Conservation (phyloP, 108 stramenopile genomes). For the Cyclotella distinguenda region DNA sequence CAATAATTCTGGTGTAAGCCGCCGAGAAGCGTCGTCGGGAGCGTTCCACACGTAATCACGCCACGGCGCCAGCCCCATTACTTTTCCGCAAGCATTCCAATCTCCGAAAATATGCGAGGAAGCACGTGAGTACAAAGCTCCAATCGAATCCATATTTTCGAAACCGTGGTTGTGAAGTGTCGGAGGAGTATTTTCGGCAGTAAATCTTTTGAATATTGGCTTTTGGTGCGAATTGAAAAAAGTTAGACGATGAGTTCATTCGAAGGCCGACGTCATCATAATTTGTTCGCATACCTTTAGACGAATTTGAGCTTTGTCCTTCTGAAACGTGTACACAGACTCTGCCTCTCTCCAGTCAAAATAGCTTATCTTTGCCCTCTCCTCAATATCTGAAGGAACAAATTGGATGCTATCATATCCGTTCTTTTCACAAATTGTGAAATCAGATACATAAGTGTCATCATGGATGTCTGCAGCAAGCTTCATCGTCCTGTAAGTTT, state of each 20-base stretch:
- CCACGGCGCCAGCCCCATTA: conserved; percentile 97
- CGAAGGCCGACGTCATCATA: too few species aligned
- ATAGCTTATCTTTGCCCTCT: conserved; percentile 39
- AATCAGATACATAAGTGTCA: conserved; percentile 74
- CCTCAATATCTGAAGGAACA: conserved; percentile 74
- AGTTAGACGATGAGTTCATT: too few species aligned
- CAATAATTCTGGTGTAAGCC: conserved; percentile 34
- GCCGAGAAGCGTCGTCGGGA: conserved; percentile 11
- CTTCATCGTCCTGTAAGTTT: conserved; percentile 87
- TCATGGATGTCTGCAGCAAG: conserved; percentile 45
- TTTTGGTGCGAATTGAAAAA: too few species aligned
- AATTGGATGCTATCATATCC: conserved; percentile 52
- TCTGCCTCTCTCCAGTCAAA: conserved; percentile 94
- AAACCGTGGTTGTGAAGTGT: conserved; percentile 89
- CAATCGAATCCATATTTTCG: conserved; percentile 94
- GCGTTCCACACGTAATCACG: conserved; percentile 68
- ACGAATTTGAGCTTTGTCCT: conserved; percentile 25
- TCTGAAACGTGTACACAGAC: conserved; percentile 80
- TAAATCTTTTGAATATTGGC: conserved; percentile 92
- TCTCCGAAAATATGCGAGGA: conserved; percentile 94
- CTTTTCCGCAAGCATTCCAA: conserved; percentile 96
- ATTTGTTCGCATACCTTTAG: conserved; percentile 37
- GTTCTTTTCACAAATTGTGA: conserved; percentile 43
- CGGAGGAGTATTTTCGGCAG: conserved; percentile 78
- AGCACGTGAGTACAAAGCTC: conserved; percentile 92